Base-by-base conservation (phyloP, 2,329 filamentous ascomycete species). In the Neopestalotiopsis sp. region DNA sequence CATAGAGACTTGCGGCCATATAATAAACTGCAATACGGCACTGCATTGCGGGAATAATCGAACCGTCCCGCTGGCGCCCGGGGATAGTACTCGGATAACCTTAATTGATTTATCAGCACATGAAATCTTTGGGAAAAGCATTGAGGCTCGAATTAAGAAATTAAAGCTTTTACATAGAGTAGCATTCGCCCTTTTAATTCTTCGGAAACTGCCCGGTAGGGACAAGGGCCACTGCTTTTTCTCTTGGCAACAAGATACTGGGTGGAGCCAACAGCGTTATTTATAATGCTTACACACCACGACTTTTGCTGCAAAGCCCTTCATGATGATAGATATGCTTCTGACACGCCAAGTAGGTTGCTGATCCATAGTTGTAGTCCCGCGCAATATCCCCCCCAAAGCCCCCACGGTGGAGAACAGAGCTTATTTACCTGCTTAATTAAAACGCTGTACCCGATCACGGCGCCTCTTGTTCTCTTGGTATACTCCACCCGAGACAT, bases 391-490 rank as follows among this genome's bases (percentile, higher is more conserved):
- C 57, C 10, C 6, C 4, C 28, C 24, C 3, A 28, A 24, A 4
- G 34, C 24, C 24, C 24, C 24, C 24, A 28, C 34, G 61, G n/a
- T 24, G 38, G 14, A 4, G 20, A 40, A 7, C 24, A 58, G 6
- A 38, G 42, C 49, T 66, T 58, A 57, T 38, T 58, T n/a, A 66
- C 63, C 63, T 66, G 63, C 63, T 66, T 13, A 58, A 58, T 57
- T 38, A 49, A 56, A 56, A 45, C 45, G n/a, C 45, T 60, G n/a
- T 28, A 14, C n/a, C 63, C 63, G 63, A 58, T 32, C 13, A 45
- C 63, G 28, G 63, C 14, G 14, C 34, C 24, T 28, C 24, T 28
- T 28, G 24, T 28, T 28, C 24, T 32, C 40, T 57, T 56, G 63
- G 17, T 66, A 58, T 20, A 34, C 63, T 58, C 63, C 63, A 56